Conservation (phyloP, 129 eudicot species). For the Tagetes erecta region DNA sequence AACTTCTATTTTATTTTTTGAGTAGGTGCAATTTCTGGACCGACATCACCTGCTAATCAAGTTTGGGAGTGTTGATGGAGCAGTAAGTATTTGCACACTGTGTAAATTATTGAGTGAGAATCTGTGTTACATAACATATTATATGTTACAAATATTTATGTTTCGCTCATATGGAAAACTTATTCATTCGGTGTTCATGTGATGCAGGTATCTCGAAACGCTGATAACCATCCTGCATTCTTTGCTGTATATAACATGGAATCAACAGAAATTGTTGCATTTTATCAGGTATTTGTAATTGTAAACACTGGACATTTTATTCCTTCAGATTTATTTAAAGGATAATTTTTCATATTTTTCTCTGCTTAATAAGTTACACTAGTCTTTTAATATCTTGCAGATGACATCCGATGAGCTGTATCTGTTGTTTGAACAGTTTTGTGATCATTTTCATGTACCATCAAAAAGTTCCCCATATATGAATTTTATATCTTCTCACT, state of each 20-base stretch:
- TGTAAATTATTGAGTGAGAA: background rate
- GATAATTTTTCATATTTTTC: background rate
- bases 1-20: slow-evolving; percentile 14
- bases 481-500: slow-evolving; percentile 90
- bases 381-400: slow-evolving; percentile 42
- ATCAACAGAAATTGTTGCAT: slow-evolving; percentile 84
- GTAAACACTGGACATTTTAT: background rate
- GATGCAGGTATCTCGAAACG: slow-evolving; percentile 78
- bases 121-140: background rate
- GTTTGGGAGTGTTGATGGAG: slow-evolving; percentile 99
- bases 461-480: slow-evolving; percentile 61
- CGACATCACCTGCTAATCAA: slow-evolving; percentile 92
- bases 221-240: slow-evolving; percentile 94
- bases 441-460: slow-evolving; percentile 81
- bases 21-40: slow-evolving; percentile 93
- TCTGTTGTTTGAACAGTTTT: slow-evolving; percentile 77
- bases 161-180: background rate
- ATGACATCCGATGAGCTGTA: slow-evolving; percentile 88
- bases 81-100: slow-evolving; percentile 50
- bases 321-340: background rate
- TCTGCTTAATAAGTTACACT: slow-evolving; percentile 9
- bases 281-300: slow-evolving; percentile 69
- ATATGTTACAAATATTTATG: slow-evolving; percentile 1
- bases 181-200: slow-evolving; percentile 18
- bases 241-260: slow-evolving; percentile 99